Base-by-base conservation (phyloP, 2,329 filamentous ascomycete species). In the Aspergillus oerlinghausenensis region DNA sequence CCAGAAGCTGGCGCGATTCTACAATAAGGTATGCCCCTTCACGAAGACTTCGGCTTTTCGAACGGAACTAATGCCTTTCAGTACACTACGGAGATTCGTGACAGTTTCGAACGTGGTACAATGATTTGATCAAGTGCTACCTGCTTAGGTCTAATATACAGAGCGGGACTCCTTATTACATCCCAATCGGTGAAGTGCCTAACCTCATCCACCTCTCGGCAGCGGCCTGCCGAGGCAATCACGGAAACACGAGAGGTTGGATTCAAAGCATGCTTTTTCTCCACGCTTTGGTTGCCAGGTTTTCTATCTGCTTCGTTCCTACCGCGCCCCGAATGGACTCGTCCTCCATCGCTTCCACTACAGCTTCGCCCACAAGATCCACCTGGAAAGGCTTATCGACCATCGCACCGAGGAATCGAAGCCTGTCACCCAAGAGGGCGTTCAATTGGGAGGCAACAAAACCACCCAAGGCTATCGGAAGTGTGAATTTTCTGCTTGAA, bases 31-130 rank as follows among this genome's bases (percentile, higher is more conserved):
- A 75, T 59, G 45, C 17, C 35, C 32, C 14, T 21, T 38, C n/a
- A 6, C 19, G 7, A 32, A 50, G 7, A 42, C 14, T 38, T 32
- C 51, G 9, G 26, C n/a, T 55, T 9, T 47, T 25, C 35, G 48
- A 53, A 50, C 17, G n/a, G 38, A 43, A 17, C 64, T 71, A 58
- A 70, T 52, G 11, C 49, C 45, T 51, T 63, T 14, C 60, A 83
- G 80, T 99, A 99, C 75, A 99, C 94, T 49, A 86, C 89, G 32
- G 94, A 99, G 74, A 97, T 99, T 67, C 82, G 94, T 70, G 94
- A 99, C 71, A 97, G 89, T 75, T 99, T 99, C 73, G 94, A 99
- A 82, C 85, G 94, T 62, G 94, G 94, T 19, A 97, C 94, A 3
- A 95, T 95, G 84, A 94, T 97, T 73, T 97, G 81, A 77, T 63